These are phyloP conservation scores for Leccinum variabile DNA, from an alignment of 1,284 basidiomycete species.

Conservation along the genomic window DNA sequence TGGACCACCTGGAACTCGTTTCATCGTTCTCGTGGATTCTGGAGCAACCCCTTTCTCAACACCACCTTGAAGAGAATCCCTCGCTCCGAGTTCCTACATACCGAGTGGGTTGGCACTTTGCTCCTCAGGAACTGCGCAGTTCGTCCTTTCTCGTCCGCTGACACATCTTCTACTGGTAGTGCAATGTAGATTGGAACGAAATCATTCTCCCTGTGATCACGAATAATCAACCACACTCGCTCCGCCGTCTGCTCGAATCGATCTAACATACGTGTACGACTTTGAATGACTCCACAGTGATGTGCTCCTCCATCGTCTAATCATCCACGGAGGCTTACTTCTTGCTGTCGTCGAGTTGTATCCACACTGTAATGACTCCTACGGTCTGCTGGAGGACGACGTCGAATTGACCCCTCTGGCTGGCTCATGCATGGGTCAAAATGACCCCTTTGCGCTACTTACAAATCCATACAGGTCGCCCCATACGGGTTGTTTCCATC, in stretches of 20 bases:
- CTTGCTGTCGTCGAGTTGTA: too few species aligned
- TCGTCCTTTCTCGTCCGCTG: slow-evolving; percentile 13
- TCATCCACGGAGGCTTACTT: too few species aligned
- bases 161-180: slow-evolving; percentile 6
- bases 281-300: slow-evolving; percentile 62
- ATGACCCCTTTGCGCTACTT: slow-evolving; percentile 69
- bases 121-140: slow-evolving; percentile 43
- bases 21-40: slow-evolving; percentile 23
- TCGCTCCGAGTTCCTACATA: slow-evolving; percentile 51
- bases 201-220: slow-evolving; percentile 76
- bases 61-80: slow-evolving; percentile 51
- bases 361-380: slow-evolving; percentile 34
- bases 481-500: slow-evolving; percentile 10
- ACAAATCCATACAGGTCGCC: not conserved
- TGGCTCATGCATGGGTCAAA: slow-evolving; percentile 80
- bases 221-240: slow-evolving; percentile 70
- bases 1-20: slow-evolving; percentile 31
- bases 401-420: slow-evolving; percentile 74
- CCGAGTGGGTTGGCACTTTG: slow-evolving; percentile 68
- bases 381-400: slow-evolving; percentile 81
- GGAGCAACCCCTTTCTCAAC: slow-evolving; percentile 22
- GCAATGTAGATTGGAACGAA: slow-evolving; percentile 64
- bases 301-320: slow-evolving; percentile 30
- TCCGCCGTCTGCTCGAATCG: slow-evolving; percentile 64
- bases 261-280: slow-evolving; percentile 47